phyloP scores from a whole-genome alignment of 1,139 yeast species.

The Suhomyces atakaporum region DNA sequence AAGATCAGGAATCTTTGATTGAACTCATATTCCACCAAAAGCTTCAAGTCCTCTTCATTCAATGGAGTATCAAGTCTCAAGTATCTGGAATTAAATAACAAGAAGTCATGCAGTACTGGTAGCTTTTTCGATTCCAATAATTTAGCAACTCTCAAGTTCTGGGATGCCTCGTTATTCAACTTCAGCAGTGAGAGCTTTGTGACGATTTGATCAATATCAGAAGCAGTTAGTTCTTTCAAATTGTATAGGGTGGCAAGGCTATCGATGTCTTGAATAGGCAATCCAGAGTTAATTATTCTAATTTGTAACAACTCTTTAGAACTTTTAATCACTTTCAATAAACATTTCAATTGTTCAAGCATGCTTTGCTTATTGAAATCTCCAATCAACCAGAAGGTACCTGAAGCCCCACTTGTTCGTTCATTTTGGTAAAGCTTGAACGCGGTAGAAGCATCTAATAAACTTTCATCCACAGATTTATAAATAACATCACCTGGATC shows the following conservation, averaged over 20 bases:
- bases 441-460: slow-evolving; percentile 25
- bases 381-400: slow-evolving; percentile 59
- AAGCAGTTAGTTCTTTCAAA: slow-evolving; percentile 3
- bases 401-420: slow-evolving; percentile 16
- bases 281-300: slow-evolving; percentile 33
- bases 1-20: slow-evolving; percentile 35
- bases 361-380: slow-evolving; percentile 43
- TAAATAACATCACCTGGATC: slow-evolving; percentile 38
- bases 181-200: slow-evolving; percentile 11
- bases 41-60: slow-evolving; percentile 25
- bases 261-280: slow-evolving; percentile 12
- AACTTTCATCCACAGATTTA: slow-evolving; percentile 31
- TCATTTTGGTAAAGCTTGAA: slow-evolving; percentile 18
- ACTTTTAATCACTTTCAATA: slow-evolving; percentile 30
- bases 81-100: slow-evolving; percentile 47
- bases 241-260: slow-evolving; percentile 6
- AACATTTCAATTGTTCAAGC: slow-evolving; percentile 43
- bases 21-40: slow-evolving; percentile 38
- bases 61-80: slow-evolving; percentile 31
- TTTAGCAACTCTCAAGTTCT: slow-evolving; percentile 11
- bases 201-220: slow-evolving; percentile 21
- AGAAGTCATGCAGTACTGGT: slow-evolving; percentile 38
- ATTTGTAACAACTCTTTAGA: slow-evolving; percentile 34
- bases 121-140: slow-evolving; percentile 28
- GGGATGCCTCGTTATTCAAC: slow-evolving; percentile 4